Percentiles rank a stretch among this genome's conserved stretches.
phyloP scores from a whole-genome alignment of 2,329 filamentous ascomycete genomes.

The Volutella citrinella region DNA sequence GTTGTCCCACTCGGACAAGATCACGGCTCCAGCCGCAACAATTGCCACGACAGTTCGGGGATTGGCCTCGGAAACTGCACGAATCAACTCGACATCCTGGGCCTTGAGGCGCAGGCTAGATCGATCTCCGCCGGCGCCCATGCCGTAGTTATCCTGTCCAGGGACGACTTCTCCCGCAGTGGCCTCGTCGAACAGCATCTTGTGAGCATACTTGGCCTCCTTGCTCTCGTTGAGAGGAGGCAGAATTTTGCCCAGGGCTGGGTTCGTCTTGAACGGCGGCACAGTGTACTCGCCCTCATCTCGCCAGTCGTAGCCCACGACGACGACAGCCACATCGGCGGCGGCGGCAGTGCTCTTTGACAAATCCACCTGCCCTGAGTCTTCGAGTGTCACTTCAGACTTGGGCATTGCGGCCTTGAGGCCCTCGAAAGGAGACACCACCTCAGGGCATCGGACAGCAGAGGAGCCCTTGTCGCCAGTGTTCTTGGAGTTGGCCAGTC shows the following conservation, averaged over 20 bases:
- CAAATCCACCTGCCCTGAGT: not conserved
- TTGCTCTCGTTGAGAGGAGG: conserved; percentile 6
- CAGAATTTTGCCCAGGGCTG: conserved; percentile 1
- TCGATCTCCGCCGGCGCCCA: conserved; percentile 17
- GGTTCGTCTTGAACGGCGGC: conserved; percentile 10
- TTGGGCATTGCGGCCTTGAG: conserved; percentile 5
- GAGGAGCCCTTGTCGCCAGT: conserved; percentile 20
- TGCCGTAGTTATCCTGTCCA: conserved; percentile 7
- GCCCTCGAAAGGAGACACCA: conserved; percentile 11
- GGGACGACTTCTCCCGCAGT: not conserved
- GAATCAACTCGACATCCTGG: conserved; percentile 14
- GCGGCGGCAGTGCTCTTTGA: not conserved
- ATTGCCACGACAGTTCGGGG: conserved; percentile 10
- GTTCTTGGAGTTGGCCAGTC: conserved; percentile 12
- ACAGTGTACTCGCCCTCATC: conserved; percentile 18
- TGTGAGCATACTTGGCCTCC: not conserved
- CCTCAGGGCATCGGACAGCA: conserved; percentile 8
- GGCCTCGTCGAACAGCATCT: not conserved
- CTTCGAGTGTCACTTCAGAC: conserved; percentile 6
- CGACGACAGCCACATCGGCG: conserved; percentile 11
- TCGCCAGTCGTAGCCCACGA: conserved; percentile 16
- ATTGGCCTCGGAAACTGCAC: conserved; percentile 9
- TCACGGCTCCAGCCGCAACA: conserved; percentile 16
- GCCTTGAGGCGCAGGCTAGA: conserved; percentile 8
- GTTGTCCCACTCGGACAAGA: conserved; percentile 17